These are phyloP conservation scores for Austroboletus olivaceoglutinosus DNA, from an alignment of 1,284 basidiomycete species.

Conservation along the genomic window DNA sequence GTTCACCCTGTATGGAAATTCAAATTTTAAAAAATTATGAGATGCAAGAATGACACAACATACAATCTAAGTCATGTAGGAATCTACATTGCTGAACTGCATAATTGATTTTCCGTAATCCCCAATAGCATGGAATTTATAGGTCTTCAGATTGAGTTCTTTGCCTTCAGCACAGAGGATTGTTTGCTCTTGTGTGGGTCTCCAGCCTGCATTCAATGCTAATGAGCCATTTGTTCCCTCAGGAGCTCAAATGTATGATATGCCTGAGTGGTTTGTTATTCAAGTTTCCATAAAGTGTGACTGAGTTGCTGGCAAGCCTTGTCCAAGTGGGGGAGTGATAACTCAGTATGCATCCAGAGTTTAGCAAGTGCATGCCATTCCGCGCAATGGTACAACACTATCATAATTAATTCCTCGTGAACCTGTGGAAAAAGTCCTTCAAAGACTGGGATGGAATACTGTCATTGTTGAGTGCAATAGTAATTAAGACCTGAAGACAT, in stretches of 20 bases:
- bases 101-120: conserved; percentile 33
- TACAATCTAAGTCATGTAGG: conserved; percentile 11
- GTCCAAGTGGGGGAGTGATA: conserved; percentile 1
- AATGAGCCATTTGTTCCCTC: background rate
- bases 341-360: conserved; percentile 22
- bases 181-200: background rate
- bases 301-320: conserved; percentile 1
- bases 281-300: background rate
- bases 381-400: conserved; percentile 7
- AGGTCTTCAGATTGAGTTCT: conserved; percentile 8
- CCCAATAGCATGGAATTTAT: conserved; percentile 37
- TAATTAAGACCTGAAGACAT: background rate
- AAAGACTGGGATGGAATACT: conserved; percentile 12
- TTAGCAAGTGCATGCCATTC: conserved; percentile 26
- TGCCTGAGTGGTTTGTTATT: background rate
- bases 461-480: too few relatives aligned
- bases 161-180: background rate
- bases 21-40: too few relatives aligned
- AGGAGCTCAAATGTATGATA: conserved; percentile 2
- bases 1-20: conserved; percentile 28
- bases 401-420: conserved; percentile 13
- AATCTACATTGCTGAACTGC: conserved; percentile 11
- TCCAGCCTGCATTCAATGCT: background rate
- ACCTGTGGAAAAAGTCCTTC: conserved; percentile 7
- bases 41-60: background rate